Evolutionary conservation across 2,329 filamentous ascomycete species (phyloP).

Genomic region (Thyridium curvatum): DNA sequence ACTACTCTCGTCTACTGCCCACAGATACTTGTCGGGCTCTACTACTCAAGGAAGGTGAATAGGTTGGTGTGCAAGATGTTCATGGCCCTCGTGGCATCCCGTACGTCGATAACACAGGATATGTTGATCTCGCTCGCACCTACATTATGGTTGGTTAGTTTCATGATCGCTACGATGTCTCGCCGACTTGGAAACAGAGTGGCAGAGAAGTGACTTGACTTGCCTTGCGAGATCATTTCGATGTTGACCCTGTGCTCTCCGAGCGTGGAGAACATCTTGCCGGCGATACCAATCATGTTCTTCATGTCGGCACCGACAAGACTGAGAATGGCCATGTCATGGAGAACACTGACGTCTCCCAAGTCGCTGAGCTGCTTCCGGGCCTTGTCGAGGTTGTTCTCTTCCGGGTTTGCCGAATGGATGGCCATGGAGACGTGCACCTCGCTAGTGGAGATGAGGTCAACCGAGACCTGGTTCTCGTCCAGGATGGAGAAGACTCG

Average conservation of each 20-base stretch:
- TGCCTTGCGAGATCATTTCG: constrained; percentile 99
- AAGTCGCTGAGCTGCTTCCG: constrained; percentile 70
- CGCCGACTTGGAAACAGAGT: not conserved
- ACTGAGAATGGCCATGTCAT: constrained; percentile 92
- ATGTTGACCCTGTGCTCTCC: constrained; percentile 94
- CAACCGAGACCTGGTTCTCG: constrained; percentile 79
- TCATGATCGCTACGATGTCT: no score
- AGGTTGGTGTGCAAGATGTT: constrained; percentile 95
- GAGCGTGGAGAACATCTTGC: constrained; percentile 89
- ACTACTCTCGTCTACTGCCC: no score
- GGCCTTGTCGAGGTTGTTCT: constrained; percentile 57
- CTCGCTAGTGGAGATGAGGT: constrained; percentile 93
- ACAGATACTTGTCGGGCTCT: not conserved
- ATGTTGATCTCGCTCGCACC: constrained; percentile 99
- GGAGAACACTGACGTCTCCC: constrained; percentile 84
- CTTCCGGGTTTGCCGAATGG: constrained; percentile 65
- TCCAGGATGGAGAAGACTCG: constrained; percentile 90
- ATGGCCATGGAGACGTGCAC: constrained; percentile 97
- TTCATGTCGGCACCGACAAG: constrained; percentile 95
- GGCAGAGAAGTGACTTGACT: constrained; percentile 14
- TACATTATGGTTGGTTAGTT: constrained; percentile 28
- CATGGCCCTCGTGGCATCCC: constrained; percentile 86
- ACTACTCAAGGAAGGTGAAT: constrained; percentile 84
- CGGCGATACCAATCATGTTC: constrained; percentile 92
- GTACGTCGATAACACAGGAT: constrained; percentile 89